phyloP scores from a whole-genome alignment of 2,329 filamentous ascomycete species.

The Dactylellina drechsleri region DNA sequence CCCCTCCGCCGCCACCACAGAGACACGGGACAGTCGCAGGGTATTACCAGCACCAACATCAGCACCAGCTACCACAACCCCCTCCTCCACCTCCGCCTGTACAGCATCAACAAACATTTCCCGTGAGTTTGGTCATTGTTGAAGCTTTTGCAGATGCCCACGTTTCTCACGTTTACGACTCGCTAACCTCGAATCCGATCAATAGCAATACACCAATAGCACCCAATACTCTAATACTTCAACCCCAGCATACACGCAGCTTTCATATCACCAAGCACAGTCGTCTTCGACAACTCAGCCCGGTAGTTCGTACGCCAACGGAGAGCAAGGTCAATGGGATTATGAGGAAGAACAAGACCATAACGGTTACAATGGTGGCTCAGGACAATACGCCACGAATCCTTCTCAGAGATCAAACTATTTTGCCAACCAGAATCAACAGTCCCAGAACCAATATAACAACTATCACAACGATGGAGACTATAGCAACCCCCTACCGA shows the following conservation, averaged over 20 bases:
- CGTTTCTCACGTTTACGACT: conserved; percentile 6
- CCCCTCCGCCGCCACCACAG: conserved; percentile 45
- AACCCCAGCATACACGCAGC: conserved; percentile 37
- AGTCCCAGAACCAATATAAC: conserved; percentile 33
- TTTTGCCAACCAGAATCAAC: conserved; percentile 29
- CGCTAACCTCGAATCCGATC: conserved; percentile 10
- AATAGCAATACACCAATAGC: conserved; percentile 14
- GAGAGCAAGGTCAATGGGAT: conserved; percentile 43
- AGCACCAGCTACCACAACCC: conserved; percentile 40
- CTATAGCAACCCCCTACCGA: conserved; percentile 56
- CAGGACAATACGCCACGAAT: conserved; percentile 31
- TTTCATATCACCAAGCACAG: conserved; percentile 33
- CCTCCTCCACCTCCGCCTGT: conserved; percentile 45
- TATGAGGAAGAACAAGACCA: conserved; percentile 43
- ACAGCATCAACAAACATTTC: conserved; percentile 44
- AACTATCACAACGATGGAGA: conserved; percentile 45
- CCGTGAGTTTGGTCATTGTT: conserved; percentile 15
- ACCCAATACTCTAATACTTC: conserved; percentile 25
- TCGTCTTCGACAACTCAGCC: conserved; percentile 14
- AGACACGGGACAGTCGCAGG: conserved; percentile 44
- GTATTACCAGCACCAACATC: conserved; percentile 26
- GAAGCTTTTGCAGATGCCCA: conserved; percentile 1
- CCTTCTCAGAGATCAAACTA: conserved; percentile 42
- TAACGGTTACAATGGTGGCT: conserved; percentile 22
- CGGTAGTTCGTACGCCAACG: conserved; percentile 24